Evolutionary conservation across 1,139 yeast genomes (phyloP).

Genomic region (Kurtzmaniella quercitrusa): DNA sequence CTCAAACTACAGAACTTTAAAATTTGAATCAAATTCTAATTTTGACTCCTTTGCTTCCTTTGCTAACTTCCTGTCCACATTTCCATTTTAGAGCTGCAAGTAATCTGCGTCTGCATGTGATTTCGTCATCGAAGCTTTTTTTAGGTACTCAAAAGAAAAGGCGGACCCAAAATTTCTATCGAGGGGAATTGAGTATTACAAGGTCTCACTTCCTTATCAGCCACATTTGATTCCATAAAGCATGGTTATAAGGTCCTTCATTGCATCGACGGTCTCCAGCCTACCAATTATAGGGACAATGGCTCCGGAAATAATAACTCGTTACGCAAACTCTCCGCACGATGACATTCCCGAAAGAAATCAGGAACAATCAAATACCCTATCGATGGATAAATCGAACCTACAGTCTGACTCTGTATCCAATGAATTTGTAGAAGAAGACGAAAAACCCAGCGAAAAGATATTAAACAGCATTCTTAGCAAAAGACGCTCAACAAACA

Average conservation of each 20-base stretch:
- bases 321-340: not conserved
- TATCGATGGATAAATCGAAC: not conserved
- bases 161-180: not conserved
- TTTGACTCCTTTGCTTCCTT: no score
- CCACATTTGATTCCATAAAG: not conserved
- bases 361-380: not conserved
- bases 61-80: no score
- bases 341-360: not conserved
- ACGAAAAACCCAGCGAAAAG: not conserved
- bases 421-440: not conserved
- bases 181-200: not conserved
- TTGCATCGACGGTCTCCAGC: not conserved
- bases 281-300: not conserved
- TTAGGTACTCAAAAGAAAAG: not conserved
- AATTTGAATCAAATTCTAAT: no score
- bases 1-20: no score
- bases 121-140: not conserved
- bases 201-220: not conserved
- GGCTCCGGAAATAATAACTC: not conserved
- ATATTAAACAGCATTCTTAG: conserved; percentile 3
- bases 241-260: not conserved
- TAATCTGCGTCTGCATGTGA: not conserved
- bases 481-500: not conserved
- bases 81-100: no score
- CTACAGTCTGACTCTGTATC: not conserved